A percentile compares a stretch with the other conserved stretches of the same genome.
Conservation (phyloP, 371 early-diverging fungal genomes). For the Mortierella sp. region DNA sequence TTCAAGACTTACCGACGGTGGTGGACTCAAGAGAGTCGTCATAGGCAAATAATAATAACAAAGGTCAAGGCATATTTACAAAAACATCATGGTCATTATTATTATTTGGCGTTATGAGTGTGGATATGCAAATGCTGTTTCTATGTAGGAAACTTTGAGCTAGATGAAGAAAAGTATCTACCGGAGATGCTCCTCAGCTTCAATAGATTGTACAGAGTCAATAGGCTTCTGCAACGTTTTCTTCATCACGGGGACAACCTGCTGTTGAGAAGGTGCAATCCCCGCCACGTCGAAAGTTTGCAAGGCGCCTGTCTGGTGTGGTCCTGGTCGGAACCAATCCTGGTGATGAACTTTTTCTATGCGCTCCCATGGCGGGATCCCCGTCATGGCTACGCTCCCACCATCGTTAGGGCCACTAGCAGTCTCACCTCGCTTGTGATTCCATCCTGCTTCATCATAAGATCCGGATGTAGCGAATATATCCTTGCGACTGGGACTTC, state of each 20-base stretch:
- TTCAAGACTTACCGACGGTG: constrained; percentile 30
- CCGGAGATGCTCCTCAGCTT: constrained; percentile 37
- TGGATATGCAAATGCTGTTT: not conserved
- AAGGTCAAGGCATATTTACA: not conserved
- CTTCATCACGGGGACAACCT: constrained; percentile 32
- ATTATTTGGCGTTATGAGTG: not conserved
- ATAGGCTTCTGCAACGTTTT: constrained; percentile 31
- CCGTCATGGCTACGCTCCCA: constrained; percentile 11
- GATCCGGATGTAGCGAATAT: not conserved
- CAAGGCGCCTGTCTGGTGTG: constrained; percentile 49
- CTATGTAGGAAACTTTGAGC: not conserved
- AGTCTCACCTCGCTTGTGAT: constrained; percentile 31
- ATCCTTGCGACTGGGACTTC: constrained; percentile 32
- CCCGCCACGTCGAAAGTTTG: constrained; percentile 43
- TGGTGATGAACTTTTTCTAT: constrained; percentile 53
- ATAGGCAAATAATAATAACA: not conserved
- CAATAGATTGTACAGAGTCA: constrained; percentile 26
- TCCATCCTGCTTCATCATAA: constrained; percentile 8
- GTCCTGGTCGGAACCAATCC: constrained; percentile 53
- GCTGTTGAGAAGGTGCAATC: constrained; percentile 23
- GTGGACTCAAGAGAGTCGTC: constrained; percentile 15
- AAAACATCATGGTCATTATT: constrained; percentile 8
- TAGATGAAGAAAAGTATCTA: not conserved
- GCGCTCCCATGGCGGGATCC: constrained; percentile 44
- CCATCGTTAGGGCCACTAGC: constrained; percentile 15